phyloP scores from a whole-genome alignment of 768 basidiomycete species.

The Rubroboletus pulcherrimus region DNA sequence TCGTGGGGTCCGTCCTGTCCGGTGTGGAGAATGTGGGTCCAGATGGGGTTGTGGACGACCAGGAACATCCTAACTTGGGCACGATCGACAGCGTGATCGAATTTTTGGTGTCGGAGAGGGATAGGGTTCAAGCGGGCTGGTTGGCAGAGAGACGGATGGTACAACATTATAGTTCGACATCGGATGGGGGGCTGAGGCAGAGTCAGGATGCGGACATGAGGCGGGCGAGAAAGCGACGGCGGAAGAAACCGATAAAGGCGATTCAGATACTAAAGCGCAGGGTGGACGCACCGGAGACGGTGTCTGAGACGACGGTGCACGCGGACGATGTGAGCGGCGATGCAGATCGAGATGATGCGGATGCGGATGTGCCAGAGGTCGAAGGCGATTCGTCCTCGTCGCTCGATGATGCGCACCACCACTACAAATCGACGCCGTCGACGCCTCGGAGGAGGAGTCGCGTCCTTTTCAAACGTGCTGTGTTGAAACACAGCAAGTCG shows the following conservation, averaged over 20 bases:
- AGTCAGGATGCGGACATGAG: slow-evolving; percentile 38
- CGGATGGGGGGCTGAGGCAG: slow-evolving; percentile 37
- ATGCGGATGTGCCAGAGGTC: slow-evolving; percentile 9
- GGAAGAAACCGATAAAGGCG: slow-evolving; percentile 33
- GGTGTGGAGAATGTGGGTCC: slow-evolving; percentile 25
- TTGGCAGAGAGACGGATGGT: slow-evolving; percentile 26
- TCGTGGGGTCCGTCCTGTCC: slow-evolving; percentile 23
- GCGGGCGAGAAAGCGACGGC: slow-evolving; percentile 37
- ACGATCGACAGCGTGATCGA: slow-evolving; percentile 68
- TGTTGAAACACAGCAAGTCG: slow-evolving; percentile 42
- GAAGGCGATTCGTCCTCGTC: slow-evolving; percentile 31
- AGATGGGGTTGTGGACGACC: slow-evolving; percentile 23
- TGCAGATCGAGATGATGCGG: slow-evolving; percentile 24
- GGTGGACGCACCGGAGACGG: slow-evolving; percentile 16
- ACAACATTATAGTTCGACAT: slow-evolving; percentile 31
- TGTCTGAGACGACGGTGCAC: slow-evolving; percentile 22
- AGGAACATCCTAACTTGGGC: slow-evolving; percentile 62
- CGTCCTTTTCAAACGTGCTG: slow-evolving; percentile 18
- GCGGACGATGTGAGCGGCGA: slow-evolving; percentile 25
- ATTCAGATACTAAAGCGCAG: slow-evolving; percentile 28
- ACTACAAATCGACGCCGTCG: slow-evolving; percentile 28
- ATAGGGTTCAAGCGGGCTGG: slow-evolving; percentile 46
- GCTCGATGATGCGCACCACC: slow-evolving; percentile 15
- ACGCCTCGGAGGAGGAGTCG: slow-evolving; percentile 29
- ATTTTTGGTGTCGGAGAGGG: slow-evolving; percentile 73